Conservation (phyloP, 371 early-diverging fungal species). For the Rhizopus sp. region DNA sequence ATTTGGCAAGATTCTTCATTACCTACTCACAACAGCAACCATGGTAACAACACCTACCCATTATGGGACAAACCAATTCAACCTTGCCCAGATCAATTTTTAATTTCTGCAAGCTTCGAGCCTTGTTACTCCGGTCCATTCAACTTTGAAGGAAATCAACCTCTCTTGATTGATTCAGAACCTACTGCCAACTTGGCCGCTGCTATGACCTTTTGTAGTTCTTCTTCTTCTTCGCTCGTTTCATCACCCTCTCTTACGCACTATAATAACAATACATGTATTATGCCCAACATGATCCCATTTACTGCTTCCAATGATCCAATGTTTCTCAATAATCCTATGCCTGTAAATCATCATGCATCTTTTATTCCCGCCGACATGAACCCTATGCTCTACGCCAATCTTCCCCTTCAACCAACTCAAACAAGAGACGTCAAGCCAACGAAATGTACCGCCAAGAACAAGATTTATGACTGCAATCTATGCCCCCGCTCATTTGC, state of each 20-base stretch:
- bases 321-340: too few relatives aligned
- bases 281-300: neutral
- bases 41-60: neutral
- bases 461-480: slow-evolving; percentile 27
- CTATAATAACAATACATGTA: neutral
- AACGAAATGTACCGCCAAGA: neutral
- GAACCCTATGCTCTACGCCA: neutral
- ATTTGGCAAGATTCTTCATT: neutral
- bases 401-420: neutral
- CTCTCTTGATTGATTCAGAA: neutral
- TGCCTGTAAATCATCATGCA: neutral
- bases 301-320: neutral
- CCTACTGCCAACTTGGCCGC: neutral
- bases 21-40: neutral
- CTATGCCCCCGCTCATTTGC: slow-evolving; percentile 40
- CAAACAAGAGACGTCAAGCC: neutral
- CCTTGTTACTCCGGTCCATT: neutral
- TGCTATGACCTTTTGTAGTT: neutral
- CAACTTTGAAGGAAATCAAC: too few relatives aligned
- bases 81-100: neutral
- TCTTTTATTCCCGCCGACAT: neutral
- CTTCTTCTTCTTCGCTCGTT: slow-evolving; percentile 6
- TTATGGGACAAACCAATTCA: neutral
- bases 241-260: neutral
- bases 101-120: neutral